Base-by-base conservation (phyloP, 2,329 filamentous ascomycete species). In the Fusarium sp. region DNA sequence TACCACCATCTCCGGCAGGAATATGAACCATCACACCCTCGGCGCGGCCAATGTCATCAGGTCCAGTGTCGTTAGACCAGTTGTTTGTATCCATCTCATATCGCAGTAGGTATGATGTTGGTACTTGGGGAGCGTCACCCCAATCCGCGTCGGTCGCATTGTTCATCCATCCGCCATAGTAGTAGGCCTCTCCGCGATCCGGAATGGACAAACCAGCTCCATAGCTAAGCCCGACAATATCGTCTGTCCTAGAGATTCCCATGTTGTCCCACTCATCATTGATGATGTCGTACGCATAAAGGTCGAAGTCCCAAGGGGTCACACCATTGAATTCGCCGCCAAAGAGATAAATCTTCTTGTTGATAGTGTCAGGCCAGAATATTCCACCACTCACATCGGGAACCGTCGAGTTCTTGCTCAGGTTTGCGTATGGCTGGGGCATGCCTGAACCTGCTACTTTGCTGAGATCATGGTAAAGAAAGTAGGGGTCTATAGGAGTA, bases 321-420 rank as follows among this genome's bases (percentile, higher is more conserved):
- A 81, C 76, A 64, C 79, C 78, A 72, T 86, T 88, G 71, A 86
- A 89, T 69, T 91, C 87, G 49, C 90, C 90, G 15, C 90, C 90
- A 74, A 87, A 92, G 4, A 89, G 82, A 76, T 90, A 91, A 54
- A 92, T 85, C 46, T 86, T 83, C 76, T 91, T 90, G 80, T 92
- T 92, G 42, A 89, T 83, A 31, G 85, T 81, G 76, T 92, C 90
- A 12, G 85, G 82, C 89, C 89, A 92, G 17, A 91, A 80, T 6
- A 86, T 77, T 33, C 83, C 84, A 38, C 84, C 84, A 55, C 79
- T 75, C 3, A 81, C 80, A 59, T 70, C 79, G 1, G 90, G 90
- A n/a, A 91, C 83, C 6, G 85, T 84, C 20, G 80, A 80, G 65
- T 90, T 89, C 77, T 91, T 92, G 41, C 85, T 86, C 13, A 91